A percentile compares a stretch with the other conserved stretches of the same genome.
Conservation (phyloP, 2,329 filamentous ascomycete genomes). For the Periconia macrospinosa region DNA sequence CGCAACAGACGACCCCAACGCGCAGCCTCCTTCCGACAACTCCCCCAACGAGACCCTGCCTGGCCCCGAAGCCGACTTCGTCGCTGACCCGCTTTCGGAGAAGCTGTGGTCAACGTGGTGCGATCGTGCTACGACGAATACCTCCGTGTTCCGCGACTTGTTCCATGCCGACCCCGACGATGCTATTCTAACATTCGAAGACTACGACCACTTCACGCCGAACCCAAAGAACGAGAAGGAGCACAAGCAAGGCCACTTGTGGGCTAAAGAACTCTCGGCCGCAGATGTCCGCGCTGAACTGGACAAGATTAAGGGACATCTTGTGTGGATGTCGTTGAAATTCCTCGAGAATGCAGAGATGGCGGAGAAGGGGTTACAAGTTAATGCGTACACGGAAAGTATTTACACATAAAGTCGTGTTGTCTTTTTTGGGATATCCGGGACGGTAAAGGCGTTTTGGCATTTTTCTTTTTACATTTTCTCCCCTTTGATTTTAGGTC, state of each 20-base stretch:
- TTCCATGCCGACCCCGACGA: conserved; percentile 92
- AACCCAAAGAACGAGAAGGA: conserved; percentile 60
- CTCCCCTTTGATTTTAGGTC: too few species aligned
- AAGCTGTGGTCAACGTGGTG: conserved; percentile 69
- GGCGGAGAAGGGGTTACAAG: conserved; percentile 84
- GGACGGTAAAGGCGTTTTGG: neutral
- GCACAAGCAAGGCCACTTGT: conserved; percentile 80
- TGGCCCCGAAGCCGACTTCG: conserved; percentile 65
- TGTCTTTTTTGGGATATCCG: neutral
- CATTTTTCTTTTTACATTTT: too few species aligned
- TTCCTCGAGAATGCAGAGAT: conserved; percentile 84
- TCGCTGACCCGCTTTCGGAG: conserved; percentile 62
- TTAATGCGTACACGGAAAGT: conserved; percentile 86
- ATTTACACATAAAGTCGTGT: conserved; percentile 63
- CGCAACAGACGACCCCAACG: conserved; percentile 71
- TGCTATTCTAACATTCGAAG: conserved; percentile 82
- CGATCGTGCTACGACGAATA: conserved; percentile 68
- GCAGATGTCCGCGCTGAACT: conserved; percentile 75
- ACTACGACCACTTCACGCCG: conserved; percentile 77
- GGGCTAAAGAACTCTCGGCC: conserved; percentile 66
- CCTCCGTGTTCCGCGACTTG: conserved; percentile 72
- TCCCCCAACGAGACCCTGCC: conserved; percentile 75
- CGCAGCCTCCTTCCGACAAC: conserved; percentile 69
- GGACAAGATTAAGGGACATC: conserved; percentile 78
- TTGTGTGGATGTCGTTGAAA: conserved; percentile 94